phyloP scores from a whole-genome alignment of 805 yeast species.

The Teunomyces funiuensis region DNA sequence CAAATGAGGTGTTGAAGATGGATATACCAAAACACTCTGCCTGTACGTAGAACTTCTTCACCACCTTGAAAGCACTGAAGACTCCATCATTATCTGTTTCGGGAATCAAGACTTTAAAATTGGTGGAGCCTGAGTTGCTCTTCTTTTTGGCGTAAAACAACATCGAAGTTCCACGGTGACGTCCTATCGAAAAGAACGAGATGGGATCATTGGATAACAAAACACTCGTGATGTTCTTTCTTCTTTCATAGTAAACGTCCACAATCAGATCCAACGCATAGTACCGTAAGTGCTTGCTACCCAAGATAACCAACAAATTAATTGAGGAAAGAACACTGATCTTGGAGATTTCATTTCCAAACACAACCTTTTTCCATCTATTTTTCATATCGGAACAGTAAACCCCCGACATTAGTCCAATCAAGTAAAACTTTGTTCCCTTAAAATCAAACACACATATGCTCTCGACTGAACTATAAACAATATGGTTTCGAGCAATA shows the following conservation, averaged over 20 bases:
- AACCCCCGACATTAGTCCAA: constrained; percentile 67
- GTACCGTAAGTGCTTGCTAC: constrained; percentile 59
- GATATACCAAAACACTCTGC: constrained; percentile 62
- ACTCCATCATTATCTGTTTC: constrained; percentile 54
- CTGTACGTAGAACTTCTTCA: constrained; percentile 48
- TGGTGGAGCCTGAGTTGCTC: constrained; percentile 41
- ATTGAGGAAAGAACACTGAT: constrained; percentile 59
- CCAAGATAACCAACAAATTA: constrained; percentile 56
- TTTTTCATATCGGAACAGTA: constrained; percentile 48
- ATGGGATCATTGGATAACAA: constrained; percentile 49
- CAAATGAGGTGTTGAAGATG: constrained; percentile 63
- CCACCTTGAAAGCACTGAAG: constrained; percentile 37
- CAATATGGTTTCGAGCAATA: constrained; percentile 22
- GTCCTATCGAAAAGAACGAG: constrained; percentile 65
- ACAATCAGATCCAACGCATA: constrained; percentile 63
- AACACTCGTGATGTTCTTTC: constrained; percentile 45
- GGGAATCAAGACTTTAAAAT: constrained; percentile 59
- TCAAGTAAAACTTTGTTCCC: constrained; percentile 45
- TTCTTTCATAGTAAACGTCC: constrained; percentile 51
- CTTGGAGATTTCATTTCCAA: constrained; percentile 52
- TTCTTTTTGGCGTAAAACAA: constrained; percentile 57
- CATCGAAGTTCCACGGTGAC: constrained; percentile 60
- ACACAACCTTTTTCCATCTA: constrained; percentile 61
- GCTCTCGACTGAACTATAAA: constrained; percentile 41
- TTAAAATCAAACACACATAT: constrained; percentile 47